phyloP scores from a whole-genome alignment of 768 basidiomycete species.

The Boletus vermiculosoides region DNA sequence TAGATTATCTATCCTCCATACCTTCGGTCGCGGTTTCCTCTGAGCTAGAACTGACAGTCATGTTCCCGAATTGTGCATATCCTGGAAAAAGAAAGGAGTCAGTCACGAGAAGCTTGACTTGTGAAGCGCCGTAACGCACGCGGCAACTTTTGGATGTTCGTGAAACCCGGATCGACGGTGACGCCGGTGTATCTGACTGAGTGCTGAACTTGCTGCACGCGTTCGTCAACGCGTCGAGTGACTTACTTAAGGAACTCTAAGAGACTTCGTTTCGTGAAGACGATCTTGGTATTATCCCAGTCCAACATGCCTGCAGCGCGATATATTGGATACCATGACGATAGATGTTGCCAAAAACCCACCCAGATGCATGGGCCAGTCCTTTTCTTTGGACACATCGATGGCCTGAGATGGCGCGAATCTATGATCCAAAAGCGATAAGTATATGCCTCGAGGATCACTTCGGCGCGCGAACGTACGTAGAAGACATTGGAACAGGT shows the following conservation, averaged over 20 bases:
- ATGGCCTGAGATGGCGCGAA: slow-evolving; percentile 56
- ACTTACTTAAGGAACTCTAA: slow-evolving; percentile 76
- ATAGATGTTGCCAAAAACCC: slow-evolving; percentile 14
- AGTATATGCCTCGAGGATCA: background rate
- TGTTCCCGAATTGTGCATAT: slow-evolving; percentile 69
- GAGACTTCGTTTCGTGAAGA: slow-evolving; percentile 76
- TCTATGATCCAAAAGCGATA: slow-evolving; percentile 33
- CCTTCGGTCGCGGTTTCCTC: slow-evolving; percentile 31
- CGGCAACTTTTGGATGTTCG: slow-evolving; percentile 72
- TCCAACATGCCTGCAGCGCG: slow-evolving; percentile 63
- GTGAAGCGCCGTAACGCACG: slow-evolving; percentile 39
- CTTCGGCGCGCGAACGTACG: slow-evolving; percentile 14
- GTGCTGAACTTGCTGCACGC: slow-evolving; percentile 26
- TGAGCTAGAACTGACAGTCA: slow-evolving; percentile 19
- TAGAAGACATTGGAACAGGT: slow-evolving; percentile 22
- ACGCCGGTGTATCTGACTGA: slow-evolving; percentile 62
- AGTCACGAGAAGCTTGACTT: background rate
- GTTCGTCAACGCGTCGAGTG: background rate
- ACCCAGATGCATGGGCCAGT: slow-evolving; percentile 73
- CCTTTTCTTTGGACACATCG: slow-evolving; percentile 65
- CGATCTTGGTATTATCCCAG: slow-evolving; percentile 73
- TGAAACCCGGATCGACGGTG: slow-evolving; percentile 74
- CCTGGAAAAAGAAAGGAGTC: slow-evolving; percentile 39
- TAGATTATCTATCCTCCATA: background rate
- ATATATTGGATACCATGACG: background rate